phyloP scores from a whole-genome alignment of 495 filamentous ascomycete genomes.

The Aspergillus campestris region DNA sequence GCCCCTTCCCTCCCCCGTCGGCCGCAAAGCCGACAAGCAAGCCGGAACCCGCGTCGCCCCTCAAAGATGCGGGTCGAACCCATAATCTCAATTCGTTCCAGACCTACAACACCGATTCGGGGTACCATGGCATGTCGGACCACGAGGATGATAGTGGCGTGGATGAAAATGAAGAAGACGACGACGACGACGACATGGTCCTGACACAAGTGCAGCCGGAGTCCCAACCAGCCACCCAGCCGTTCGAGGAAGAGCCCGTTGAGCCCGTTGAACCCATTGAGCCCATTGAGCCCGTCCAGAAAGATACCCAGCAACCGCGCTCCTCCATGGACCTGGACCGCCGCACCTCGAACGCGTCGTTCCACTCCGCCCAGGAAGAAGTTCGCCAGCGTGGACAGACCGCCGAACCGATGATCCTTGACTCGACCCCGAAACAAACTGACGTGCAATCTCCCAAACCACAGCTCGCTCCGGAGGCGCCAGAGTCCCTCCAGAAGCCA shows the following conservation, averaged over 20 bases:
- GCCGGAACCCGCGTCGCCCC: slow-evolving; percentile 14
- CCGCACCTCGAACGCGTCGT: slow-evolving; percentile 50
- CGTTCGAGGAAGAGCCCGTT: slow-evolving; percentile 30
- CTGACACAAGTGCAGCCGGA: slow-evolving; percentile 25
- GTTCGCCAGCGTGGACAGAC: slow-evolving; percentile 32
- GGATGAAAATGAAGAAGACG: slow-evolving; percentile 17
- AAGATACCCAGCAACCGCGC: too few relatives aligned
- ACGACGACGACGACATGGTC: slow-evolving; percentile 32
- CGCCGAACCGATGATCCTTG: slow-evolving; percentile 25
- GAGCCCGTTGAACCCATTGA: slow-evolving; percentile 27
- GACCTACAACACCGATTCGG: slow-evolving; percentile 56
- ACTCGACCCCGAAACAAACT: slow-evolving; percentile 16
- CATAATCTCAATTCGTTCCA: slow-evolving; percentile 34
- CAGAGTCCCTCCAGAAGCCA: slow-evolving; percentile 3
- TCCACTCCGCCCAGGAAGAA: slow-evolving; percentile 62
- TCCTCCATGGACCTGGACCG: slow-evolving; percentile 18
- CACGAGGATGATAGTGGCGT: slow-evolving; percentile 26
- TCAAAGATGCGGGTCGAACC: slow-evolving; percentile 26
- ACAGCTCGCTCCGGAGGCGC: slow-evolving; percentile 2
- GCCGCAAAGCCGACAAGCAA: slow-evolving; percentile 11
- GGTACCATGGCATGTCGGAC: slow-evolving; percentile 71
- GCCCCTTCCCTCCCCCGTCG: slow-evolving; percentile 12
- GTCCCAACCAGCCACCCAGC: slow-evolving; percentile 29
- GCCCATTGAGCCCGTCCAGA: slow-evolving; percentile 10
- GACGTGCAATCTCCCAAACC: background rate